Evolutionary conservation across 345 rosid species (phyloP).

Genomic region (Sisymbrium altissimum): DNA sequence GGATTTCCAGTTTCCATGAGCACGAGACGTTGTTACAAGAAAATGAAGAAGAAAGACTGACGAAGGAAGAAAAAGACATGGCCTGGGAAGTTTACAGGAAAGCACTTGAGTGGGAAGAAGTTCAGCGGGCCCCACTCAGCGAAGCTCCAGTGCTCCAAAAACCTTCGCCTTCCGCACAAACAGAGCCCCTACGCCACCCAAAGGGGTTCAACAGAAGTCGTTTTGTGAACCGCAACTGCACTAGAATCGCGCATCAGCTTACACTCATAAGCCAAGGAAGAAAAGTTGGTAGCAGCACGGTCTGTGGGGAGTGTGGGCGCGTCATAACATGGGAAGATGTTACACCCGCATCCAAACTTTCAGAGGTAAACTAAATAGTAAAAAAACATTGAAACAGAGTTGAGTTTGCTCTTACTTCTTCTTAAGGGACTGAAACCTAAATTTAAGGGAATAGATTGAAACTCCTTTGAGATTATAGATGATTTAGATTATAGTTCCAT

Average conservation of each 20-base stretch:
- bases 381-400: slow-evolving; percentile 20
- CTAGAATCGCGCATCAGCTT: slow-evolving; percentile 72
- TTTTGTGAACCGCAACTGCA: slow-evolving; percentile 61
- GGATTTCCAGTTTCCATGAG: slow-evolving; percentile 92
- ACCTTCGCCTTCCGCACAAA: slow-evolving; percentile 40
- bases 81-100: slow-evolving; percentile 93
- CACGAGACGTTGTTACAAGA: slow-evolving; percentile 98
- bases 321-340: slow-evolving; percentile 78
- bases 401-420: not conserved
- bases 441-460: not conserved
- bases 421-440: not conserved
- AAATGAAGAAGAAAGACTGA: slow-evolving; percentile 93
- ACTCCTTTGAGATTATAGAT: slow-evolving; percentile 3
- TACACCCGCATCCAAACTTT: slow-evolving; percentile 17
- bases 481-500: slow-evolving; percentile 24
- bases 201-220: slow-evolving; percentile 52
- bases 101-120: slow-evolving; percentile 89
- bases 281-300: slow-evolving; percentile 66
- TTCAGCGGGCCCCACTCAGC: slow-evolving; percentile 59
- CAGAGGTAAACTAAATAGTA: slow-evolving; percentile 38
- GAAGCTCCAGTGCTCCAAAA: slow-evolving; percentile 50
- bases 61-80: slow-evolving; percentile 99
- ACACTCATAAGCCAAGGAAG: slow-evolving; percentile 92
- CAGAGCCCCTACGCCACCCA: slow-evolving; percentile 22
- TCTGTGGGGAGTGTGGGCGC: slow-evolving; percentile 93